phyloP scores from a whole-genome alignment of 495 filamentous ascomycete genomes.

The Saxophila tyrrhenica region DNA sequence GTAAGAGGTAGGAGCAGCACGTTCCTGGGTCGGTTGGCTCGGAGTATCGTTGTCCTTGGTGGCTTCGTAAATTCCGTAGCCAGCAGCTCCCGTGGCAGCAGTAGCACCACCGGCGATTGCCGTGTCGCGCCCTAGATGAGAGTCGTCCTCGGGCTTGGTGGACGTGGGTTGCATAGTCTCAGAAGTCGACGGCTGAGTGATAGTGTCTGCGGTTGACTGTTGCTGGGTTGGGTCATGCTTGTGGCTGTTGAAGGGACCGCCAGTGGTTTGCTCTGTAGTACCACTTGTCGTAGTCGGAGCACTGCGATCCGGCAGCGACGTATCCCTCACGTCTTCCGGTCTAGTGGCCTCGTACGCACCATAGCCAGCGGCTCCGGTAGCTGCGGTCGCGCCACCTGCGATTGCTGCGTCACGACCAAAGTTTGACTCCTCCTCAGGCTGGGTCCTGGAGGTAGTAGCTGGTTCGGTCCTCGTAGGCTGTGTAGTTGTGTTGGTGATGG shows the following conservation, averaged over 20 bases:
- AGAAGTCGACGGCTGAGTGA: not conserved
- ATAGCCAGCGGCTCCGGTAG: not conserved
- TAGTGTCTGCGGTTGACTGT: not conserved
- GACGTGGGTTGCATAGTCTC: not conserved
- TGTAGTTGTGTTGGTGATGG: not conserved
- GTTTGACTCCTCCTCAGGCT: not conserved
- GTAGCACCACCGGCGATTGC: not conserved
- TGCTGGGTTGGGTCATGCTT: not conserved
- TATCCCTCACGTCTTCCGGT: not conserved
- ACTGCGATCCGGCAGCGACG: not conserved
- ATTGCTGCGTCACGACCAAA: constrained; percentile 5
- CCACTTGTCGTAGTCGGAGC: not conserved
- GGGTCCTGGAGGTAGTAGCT: not conserved
- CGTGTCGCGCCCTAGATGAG: not conserved
- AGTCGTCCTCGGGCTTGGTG: not conserved
- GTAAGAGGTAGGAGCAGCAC: not conserved
- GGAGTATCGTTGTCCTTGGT: not conserved
- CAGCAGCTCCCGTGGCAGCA: not conserved
- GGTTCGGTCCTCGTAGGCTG: not conserved
- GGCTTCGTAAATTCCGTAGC: not conserved
- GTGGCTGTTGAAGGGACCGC: not conserved
- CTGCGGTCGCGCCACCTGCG: constrained; percentile 1
- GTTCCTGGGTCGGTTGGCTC: not conserved
- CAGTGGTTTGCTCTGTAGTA: not conserved
- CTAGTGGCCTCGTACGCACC: constrained; percentile 16